A percentile compares a stretch with the other conserved stretches of the same genome.
phyloP scores from a whole-genome alignment of 2,329 filamentous ascomycete species.

The Akanthomyces muscarius region DNA sequence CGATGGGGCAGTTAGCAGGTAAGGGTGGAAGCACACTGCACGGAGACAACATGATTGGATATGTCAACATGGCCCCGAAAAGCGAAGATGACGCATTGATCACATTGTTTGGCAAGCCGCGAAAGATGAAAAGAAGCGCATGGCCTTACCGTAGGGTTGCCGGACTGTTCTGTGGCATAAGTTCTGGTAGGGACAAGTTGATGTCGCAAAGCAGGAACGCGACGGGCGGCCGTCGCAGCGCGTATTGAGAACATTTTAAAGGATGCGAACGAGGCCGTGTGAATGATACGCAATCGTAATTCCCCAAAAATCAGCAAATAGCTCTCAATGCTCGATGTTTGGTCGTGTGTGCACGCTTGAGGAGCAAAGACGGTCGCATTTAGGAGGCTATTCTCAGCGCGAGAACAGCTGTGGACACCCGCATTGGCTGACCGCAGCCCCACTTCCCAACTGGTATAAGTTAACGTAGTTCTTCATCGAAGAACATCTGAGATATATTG shows the following conservation, averaged over 20 bases:
- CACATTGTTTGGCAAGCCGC: too few relatives aligned
- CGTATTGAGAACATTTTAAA: slow-evolving; percentile 8
- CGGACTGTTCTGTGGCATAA: slow-evolving; percentile 13
- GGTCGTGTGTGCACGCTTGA: neutral
- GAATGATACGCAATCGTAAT: neutral
- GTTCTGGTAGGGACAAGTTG: neutral
- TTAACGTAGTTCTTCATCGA: too few relatives aligned
- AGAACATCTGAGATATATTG: too few relatives aligned
- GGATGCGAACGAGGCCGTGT: neutral
- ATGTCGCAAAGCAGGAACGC: neutral
- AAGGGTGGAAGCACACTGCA: neutral
- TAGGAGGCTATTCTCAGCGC: slow-evolving; percentile 2
- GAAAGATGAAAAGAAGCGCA: too few relatives aligned
- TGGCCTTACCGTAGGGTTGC: slow-evolving; percentile 14
- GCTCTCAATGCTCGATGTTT: neutral
- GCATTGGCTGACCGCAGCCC: too few relatives aligned
- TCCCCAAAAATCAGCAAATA: neutral
- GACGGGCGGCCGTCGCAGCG: neutral
- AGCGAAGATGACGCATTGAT: neutral
- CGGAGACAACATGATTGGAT: too few relatives aligned
- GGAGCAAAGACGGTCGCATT: neutral
- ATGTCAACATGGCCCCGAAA: neutral
- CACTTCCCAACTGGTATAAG: too few relatives aligned
- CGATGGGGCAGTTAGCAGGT: neutral
- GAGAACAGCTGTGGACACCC: neutral